Evolutionary conservation across 164 flowering plant species (phyloP).

Genomic region (Cinnamomum micranthum): DNA sequence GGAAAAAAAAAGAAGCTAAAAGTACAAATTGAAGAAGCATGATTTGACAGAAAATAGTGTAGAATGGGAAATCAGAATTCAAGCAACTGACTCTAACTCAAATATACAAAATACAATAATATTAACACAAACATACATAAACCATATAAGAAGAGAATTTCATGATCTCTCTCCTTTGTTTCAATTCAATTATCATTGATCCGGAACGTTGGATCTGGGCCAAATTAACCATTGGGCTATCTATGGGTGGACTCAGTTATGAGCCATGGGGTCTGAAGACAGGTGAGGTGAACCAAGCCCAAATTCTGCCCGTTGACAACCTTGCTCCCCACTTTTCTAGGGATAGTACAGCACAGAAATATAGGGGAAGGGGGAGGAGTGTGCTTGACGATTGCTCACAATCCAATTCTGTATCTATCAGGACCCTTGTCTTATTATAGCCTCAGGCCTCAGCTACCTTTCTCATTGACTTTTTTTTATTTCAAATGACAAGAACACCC

Average conservation of each 20-base stretch:
- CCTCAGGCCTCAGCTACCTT: not conserved
- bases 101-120: too few relatives aligned
- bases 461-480: not conserved
- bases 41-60: too few relatives aligned
- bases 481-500: not conserved
- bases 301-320: not conserved
- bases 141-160: too few relatives aligned
- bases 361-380: slow-evolving; percentile 17
- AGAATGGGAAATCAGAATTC: too few relatives aligned
- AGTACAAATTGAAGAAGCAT: too few relatives aligned
- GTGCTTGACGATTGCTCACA: slow-evolving; percentile 9
- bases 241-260: not conserved
- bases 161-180: too few relatives aligned
- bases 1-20: too few relatives aligned
- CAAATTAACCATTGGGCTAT: not conserved
- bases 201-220: too few relatives aligned
- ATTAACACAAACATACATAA: too few relatives aligned
- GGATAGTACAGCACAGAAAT: slow-evolving; percentile 16
- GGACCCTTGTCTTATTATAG: not conserved
- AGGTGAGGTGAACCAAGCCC: not conserved
- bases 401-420: not conserved
- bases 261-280: not conserved
- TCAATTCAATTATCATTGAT: too few relatives aligned
- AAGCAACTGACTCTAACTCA: too few relatives aligned
- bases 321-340: slow-evolving; percentile 1